These are phyloP conservation scores for Backusella tuberculispora DNA, from an alignment of 192 early-diverging fungal species.

Conservation along the genomic window DNA sequence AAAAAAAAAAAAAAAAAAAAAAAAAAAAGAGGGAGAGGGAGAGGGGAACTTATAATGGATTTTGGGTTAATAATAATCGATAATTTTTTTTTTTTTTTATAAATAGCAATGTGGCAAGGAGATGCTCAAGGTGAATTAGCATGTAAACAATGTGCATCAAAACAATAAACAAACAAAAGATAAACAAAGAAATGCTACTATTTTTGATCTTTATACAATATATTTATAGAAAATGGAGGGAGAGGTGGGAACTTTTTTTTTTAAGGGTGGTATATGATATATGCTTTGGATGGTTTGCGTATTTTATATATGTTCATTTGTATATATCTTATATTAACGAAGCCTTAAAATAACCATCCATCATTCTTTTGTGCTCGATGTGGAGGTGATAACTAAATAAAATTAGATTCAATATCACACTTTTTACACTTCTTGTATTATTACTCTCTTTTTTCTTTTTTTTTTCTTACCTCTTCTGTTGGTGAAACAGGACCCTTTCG, in stretches of 20 bases:
- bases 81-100: background rate
- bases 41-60: background rate
- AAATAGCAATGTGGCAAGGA: slow-evolving; percentile 28
- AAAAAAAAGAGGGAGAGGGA: background rate
- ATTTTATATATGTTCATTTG: too few species aligned
- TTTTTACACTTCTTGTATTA: too few species aligned
- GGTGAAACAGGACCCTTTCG: background rate
- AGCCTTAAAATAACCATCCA: background rate
- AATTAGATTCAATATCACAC: background rate
- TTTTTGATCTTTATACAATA: too few species aligned
- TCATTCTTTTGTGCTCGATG: background rate
- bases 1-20: background rate
- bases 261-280: background rate
- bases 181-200: background rate
- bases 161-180: background rate
- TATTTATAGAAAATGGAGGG: too few species aligned
- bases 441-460: background rate
- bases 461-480: background rate
- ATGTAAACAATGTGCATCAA: slow-evolving; percentile 23
- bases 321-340: background rate
- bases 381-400: background rate
- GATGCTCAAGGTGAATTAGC: slow-evolving; percentile 9
- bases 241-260: background rate
- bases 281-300: too few species aligned
- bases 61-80: background rate